Conservation (phyloP, 768 basidiomycete genomes). For the Boletus vermiculosoides region DNA sequence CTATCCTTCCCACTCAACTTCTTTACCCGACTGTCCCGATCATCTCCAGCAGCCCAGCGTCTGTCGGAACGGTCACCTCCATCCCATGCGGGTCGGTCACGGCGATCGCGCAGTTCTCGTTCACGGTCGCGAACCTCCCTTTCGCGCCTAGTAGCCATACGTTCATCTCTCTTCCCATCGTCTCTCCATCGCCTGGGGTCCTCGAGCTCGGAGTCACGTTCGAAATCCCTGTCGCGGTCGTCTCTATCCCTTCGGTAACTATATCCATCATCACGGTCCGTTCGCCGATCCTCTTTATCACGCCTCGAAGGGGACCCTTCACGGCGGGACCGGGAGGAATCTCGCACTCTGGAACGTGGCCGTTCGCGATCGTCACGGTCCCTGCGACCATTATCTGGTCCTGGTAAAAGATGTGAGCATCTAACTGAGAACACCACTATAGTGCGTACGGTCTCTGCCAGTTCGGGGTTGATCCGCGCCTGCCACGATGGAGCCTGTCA, state of each 20-base stretch:
- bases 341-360: constrained; percentile 61
- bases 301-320: constrained; percentile 55
- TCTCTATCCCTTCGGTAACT: constrained; percentile 31
- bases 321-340: constrained; percentile 58
- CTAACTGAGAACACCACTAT: background rate
- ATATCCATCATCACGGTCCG: constrained; percentile 33
- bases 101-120: constrained; percentile 43
- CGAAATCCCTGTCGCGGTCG: constrained; percentile 42
- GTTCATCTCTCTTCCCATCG: constrained; percentile 78
- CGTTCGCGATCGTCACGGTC: constrained; percentile 64
- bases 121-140: constrained; percentile 39
- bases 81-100: constrained; percentile 51
- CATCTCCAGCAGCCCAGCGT: constrained; percentile 61
- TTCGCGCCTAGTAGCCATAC: constrained; percentile 60
- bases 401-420: constrained; percentile 33
- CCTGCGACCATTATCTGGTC: constrained; percentile 51
- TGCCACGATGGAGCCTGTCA: constrained; percentile 20
- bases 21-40: constrained; percentile 65
- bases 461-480: constrained; percentile 50
- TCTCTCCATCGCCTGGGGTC: constrained; percentile 79
- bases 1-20: constrained; percentile 59
- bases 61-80: constrained; percentile 45
- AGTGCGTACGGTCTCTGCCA: constrained; percentile 56
- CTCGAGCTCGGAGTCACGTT: constrained; percentile 55
- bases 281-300: constrained; percentile 43